Base-by-base conservation (phyloP, 2,329 filamentous ascomycete species). In the Drechslera avenae region DNA sequence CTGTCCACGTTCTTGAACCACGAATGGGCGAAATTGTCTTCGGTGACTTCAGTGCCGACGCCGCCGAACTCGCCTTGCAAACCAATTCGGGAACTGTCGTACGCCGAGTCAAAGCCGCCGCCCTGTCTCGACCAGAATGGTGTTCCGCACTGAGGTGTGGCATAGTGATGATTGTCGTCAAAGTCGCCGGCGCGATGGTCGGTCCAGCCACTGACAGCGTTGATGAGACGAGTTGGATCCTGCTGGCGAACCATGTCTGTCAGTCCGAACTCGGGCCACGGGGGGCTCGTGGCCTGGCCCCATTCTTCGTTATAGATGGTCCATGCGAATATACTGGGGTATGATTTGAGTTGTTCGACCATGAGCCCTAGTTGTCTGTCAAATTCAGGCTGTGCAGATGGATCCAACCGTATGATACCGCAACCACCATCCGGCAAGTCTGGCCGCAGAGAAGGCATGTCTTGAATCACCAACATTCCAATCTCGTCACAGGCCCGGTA, bases 31-130 rank as follows among this genome's bases (percentile, higher is more conserved):
- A 79, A 80, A 0, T 83, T 82, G 12, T 51, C 36, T 17, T 47
- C 48, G 12, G 43, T 26, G 3, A 86, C 79, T 44, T 87, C 87
- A 40, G 86, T 78, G 0, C 87, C 87, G 10, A 89, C 80, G 0
- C 87, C 87, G 3, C 86, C 87, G 49, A 89, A 90, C 61, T 90
- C 87, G 21, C 87, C 87, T 56, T 89, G 86, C 58, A 90, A 80
- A 0, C 81, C 86, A 26, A 90, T 88, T 1, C 87, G 81, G 4
- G 60, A 73, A 0, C 73, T 54, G 86, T 86, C 66, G 48, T 70
- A 71, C 1, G 68, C 62, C 80, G 84, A 1, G 81, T 85, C 4
- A 35, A 63, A 67, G 0, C 66, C 62, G 81, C 84, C 1, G 81
- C 85, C 4, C 75, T 78, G 3, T 3, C 75, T 76, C 0, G 85